Evolutionary conservation across 2,329 filamentous ascomycete genomes (phyloP), one percentile per base, ranked within the genome.

Genomic region (Penicillium sp.): DNA sequence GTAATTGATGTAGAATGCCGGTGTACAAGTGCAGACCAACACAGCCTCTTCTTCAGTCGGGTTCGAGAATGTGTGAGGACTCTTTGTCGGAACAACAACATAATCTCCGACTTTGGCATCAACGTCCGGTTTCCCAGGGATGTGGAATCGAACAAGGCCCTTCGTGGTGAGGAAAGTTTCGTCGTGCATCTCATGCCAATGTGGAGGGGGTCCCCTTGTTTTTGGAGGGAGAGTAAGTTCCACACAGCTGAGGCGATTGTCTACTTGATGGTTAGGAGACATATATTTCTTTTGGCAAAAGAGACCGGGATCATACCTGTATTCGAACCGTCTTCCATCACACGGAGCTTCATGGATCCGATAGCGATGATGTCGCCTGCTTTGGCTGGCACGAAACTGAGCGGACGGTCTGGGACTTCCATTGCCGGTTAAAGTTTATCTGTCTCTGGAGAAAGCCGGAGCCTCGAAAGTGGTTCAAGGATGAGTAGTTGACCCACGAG

Each of bases 151-250:
- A 21, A 84, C 73, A 2, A 70, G 78, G 6, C 82, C 82, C 53
- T 78, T 70, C 1, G 59, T 82, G n/a, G 84, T 75, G 44, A 84
- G 77, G 71, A 85, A 85, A 8, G 80, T 83, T 71, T 82, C 78
- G 61, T 86, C 82, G 70, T 86, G 81, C 82, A 84, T 84, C 63
- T 84, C 79, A 63, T 84, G 80, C 79, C 79, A 84, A 67, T 82
- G 79, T 1, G 78, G 73, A 44, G 78, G 78, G 1, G 81, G 80
- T 1, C 80, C 81, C 1, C 73, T 63, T 1, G 77, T 80, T 21
- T 76, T 70, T 9, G 80, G 73, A 9, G 80, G 78, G 75, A 81
- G 48, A 19, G 33, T 52, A 14, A 52, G 21, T 27, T 52, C 43
- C 4, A 31, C 13, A n/a, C 22, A 13, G 11, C 49, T 35, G 14